phyloP scores from a whole-genome alignment of 495 filamentous ascomycete genomes.

The Penicillium subrubescens region DNA sequence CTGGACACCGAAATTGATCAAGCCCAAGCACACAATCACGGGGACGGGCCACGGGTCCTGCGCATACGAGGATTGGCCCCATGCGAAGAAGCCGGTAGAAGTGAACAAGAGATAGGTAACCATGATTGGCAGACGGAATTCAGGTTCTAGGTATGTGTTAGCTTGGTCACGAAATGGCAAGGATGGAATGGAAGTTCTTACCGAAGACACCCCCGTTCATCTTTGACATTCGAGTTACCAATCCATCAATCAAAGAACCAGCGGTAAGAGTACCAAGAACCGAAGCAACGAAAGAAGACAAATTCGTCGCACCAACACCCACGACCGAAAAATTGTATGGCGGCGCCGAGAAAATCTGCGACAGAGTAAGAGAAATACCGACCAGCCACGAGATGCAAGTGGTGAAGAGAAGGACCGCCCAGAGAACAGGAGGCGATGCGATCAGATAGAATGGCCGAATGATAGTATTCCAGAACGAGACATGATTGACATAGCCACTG shows the following conservation, averaged over 20 bases:
- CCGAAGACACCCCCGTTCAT: conserved; percentile 34
- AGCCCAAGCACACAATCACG: conserved; percentile 44
- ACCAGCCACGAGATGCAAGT: conserved; percentile 52
- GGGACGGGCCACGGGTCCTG: conserved; percentile 40
- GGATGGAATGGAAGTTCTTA: neutral
- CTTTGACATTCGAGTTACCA: conserved; percentile 34
- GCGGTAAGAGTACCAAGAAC: conserved; percentile 39
- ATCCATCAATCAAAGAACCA: conserved; percentile 44
- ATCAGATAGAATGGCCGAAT: conserved; percentile 47
- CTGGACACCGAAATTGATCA: conserved; percentile 49
- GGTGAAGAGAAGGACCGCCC: conserved; percentile 44
- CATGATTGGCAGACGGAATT: conserved; percentile 50
- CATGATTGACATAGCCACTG: conserved; percentile 37
- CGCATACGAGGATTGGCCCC: conserved; percentile 34
- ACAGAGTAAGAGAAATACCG: conserved; percentile 43
- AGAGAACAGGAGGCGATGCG: conserved; percentile 43
- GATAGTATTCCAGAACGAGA: conserved; percentile 44
- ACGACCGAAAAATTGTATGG: conserved; percentile 50
- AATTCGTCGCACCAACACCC: conserved; percentile 44
- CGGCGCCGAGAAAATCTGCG: conserved; percentile 49
- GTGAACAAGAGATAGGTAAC: conserved; percentile 43
- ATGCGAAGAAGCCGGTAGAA: conserved; percentile 48
- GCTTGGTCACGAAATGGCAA: conserved; percentile 4
- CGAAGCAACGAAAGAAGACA: conserved; percentile 44
- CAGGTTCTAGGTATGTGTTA: conserved; percentile 34